phyloP scores from a whole-genome alignment of 768 basidiomycete genomes.

The Pilatotrama ljubarskyi region DNA sequence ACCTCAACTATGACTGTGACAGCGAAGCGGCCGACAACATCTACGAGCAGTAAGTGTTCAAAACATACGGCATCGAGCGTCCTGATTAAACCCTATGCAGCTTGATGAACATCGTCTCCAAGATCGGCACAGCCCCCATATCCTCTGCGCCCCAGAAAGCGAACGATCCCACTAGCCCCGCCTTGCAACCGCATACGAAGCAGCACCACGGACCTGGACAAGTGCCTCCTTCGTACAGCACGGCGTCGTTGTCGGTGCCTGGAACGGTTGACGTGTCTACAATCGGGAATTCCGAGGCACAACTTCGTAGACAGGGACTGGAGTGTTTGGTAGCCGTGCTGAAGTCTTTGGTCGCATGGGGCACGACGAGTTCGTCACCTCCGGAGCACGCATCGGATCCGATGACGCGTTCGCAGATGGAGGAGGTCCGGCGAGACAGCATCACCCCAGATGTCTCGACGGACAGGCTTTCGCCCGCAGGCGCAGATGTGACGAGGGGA shows the following conservation, averaged over 20 bases:
- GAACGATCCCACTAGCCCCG: slow-evolving; percentile 61
- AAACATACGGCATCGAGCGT: slow-evolving; percentile 5
- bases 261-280: slow-evolving; percentile 67
- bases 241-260: slow-evolving; percentile 62
- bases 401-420: slow-evolving; percentile 49
- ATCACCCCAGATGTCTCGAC: slow-evolving; percentile 56
- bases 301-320: slow-evolving; percentile 88
- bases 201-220: slow-evolving; percentile 37
- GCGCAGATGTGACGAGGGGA: slow-evolving; percentile 57
- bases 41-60: slow-evolving; percentile 81
- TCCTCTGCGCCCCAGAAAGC: slow-evolving; percentile 49
- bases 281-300: slow-evolving; percentile 76
- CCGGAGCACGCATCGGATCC: slow-evolving; percentile 46
- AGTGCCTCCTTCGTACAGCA: slow-evolving; percentile 65
- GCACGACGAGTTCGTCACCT: slow-evolving; percentile 46
- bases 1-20: slow-evolving; percentile 99
- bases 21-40: slow-evolving; percentile 93
- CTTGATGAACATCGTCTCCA: slow-evolving; percentile 94
- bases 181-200: slow-evolving; percentile 53
- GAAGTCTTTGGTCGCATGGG: slow-evolving; percentile 91
- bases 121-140: slow-evolving; percentile 69
- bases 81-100: slow-evolving; percentile 35
- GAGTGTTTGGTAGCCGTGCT: slow-evolving; percentile 90
- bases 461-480: slow-evolving; percentile 51
- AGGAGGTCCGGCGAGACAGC: slow-evolving; percentile 54